Evolutionary conservation across 192 early-diverging fungal species (phyloP), one percentile per base, ranked within the genome.

Genomic region (Podochytrium sp.): DNA sequence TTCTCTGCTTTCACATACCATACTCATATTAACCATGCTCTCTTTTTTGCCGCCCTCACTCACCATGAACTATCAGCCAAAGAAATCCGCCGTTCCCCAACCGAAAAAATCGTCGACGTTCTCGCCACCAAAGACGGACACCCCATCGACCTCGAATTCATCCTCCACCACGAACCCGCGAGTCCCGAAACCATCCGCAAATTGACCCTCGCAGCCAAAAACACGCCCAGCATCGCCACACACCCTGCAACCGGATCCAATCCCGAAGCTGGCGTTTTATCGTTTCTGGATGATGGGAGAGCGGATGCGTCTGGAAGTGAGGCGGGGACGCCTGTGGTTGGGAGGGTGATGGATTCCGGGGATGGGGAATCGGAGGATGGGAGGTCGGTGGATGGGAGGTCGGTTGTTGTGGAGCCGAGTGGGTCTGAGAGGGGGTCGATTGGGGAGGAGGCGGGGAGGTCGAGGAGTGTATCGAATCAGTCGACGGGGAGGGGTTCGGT

Each of bases 81-180:
- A 58, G 79, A 83, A 79, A 75, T 33, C 37, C 38, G 65, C 6
- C 43, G 78, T 10, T 49, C 50, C 3, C 59, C 71, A 12, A 27
- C 30, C 23, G 83, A 84, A 51, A 43, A 56, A 2, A 73, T 84
- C 33, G 56, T 76, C 23, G 76, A 77, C 20, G 75, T 84, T 51
- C 53, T 84, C 10, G 65, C 70, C 49, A 66, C 73, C 49, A 60
- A 72, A 0, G 67, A 81, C 59, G 70, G 66, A 3, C 60, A 39
- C 23, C 62, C 80, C 12, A 76, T 78, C 14, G 80, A 84, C 12
- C 67, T 84, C 38, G 80, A 81, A 49, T 81, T 84, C 42, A 76
- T 84, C 33, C 77, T 84, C 51, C 74, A 39, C 42, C 12, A 67
- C 25, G 74, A 67, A 59, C 47, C 64, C 63, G 74, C 62, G 33